A percentile compares a stretch with the other conserved stretches of the same genome.
Conservation (phyloP, 2,329 filamentous ascomycete genomes). For the Penicillium sp. region DNA sequence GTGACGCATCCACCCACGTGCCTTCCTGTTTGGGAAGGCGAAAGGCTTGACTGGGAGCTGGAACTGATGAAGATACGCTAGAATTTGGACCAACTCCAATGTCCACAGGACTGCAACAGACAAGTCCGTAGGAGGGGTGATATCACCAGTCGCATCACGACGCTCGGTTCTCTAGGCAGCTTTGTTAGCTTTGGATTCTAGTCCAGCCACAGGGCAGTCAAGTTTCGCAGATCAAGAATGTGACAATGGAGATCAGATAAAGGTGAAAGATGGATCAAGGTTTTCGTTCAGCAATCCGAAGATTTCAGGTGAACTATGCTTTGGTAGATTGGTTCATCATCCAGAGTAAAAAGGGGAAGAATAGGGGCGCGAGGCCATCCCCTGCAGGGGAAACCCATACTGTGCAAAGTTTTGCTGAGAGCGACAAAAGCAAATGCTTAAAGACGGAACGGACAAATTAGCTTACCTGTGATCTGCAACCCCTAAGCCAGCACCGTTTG, state of each 20-base stretch:
- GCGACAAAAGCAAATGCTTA: slow-evolving; percentile 4
- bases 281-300: slow-evolving; percentile 38
- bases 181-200: not conserved
- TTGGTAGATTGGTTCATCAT: slow-evolving; percentile 36
- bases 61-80: not conserved
- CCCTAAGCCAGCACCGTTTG: slow-evolving; percentile 1
- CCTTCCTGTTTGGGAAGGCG: no score
- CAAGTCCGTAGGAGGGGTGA: no score
- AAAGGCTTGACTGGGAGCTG: not conserved
- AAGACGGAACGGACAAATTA: slow-evolving; percentile 2
- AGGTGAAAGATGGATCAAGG: slow-evolving; percentile 34
- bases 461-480: slow-evolving; percentile 9
- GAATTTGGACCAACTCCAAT: no score
- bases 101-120: no score
- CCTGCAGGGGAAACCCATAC: not conserved
- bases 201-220: slow-evolving; percentile 2
- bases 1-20: no score
- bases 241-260: slow-evolving; percentile 26
- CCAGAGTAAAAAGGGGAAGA: slow-evolving; percentile 1
- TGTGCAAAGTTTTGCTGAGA: not conserved
- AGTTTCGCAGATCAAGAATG: slow-evolving; percentile 5
- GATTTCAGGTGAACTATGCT: slow-evolving; percentile 43
- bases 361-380: not conserved
- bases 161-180: no score
- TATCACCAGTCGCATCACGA: no score